A percentile compares a stretch with the other conserved stretches of the same genome.
Conservation (phyloP, 495 filamentous ascomycete species). For the Choiromyces venosus region DNA sequence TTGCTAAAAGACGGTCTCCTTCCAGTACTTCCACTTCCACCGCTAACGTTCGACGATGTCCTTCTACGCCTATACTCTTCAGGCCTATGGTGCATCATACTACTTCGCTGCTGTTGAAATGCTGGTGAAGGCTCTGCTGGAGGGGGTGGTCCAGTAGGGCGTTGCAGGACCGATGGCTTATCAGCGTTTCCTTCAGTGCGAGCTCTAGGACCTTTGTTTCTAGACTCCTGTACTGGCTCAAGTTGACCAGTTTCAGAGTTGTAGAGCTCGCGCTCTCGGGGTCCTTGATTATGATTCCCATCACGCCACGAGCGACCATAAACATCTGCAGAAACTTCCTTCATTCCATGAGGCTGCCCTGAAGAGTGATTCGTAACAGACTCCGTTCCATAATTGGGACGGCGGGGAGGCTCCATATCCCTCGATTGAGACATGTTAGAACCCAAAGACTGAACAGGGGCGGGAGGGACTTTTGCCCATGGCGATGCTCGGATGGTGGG, state of each 20-base stretch:
- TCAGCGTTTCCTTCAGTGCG: slow-evolving; percentile 62
- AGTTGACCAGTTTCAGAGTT: slow-evolving; percentile 93
- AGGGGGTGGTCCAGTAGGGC: slow-evolving; percentile 53
- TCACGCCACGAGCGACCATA: slow-evolving; percentile 86
- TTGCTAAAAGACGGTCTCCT: slow-evolving; percentile 40
- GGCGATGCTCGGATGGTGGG: slow-evolving; percentile 29
- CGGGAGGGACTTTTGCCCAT: slow-evolving; percentile 37
- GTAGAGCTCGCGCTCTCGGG: slow-evolving; percentile 66
- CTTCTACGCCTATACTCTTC: slow-evolving; percentile 70
- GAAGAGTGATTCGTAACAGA: slow-evolving; percentile 46
- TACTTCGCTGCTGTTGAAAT: slow-evolving; percentile 75
- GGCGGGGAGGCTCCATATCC: slow-evolving; percentile 17
- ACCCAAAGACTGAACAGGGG: neutral
- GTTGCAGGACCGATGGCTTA: slow-evolving; percentile 74
- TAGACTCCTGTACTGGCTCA: slow-evolving; percentile 72
- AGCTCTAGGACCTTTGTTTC: slow-evolving; percentile 58
- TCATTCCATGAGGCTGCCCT: slow-evolving; percentile 51
- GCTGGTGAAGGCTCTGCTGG: slow-evolving; percentile 87
- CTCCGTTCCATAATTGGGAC: slow-evolving; percentile 29
- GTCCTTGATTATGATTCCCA: slow-evolving; percentile 50
- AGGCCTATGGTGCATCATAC: slow-evolving; percentile 53
- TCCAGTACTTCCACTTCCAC: slow-evolving; percentile 67
- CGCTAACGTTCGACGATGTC: slow-evolving; percentile 91
- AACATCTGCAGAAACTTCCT: slow-evolving; percentile 90
- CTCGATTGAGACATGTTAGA: slow-evolving; percentile 3